A percentile compares a stretch with the other conserved stretches of the same genome.
Conservation (phyloP, 805 yeast genomes). For the Ogataea wickerhamii region DNA sequence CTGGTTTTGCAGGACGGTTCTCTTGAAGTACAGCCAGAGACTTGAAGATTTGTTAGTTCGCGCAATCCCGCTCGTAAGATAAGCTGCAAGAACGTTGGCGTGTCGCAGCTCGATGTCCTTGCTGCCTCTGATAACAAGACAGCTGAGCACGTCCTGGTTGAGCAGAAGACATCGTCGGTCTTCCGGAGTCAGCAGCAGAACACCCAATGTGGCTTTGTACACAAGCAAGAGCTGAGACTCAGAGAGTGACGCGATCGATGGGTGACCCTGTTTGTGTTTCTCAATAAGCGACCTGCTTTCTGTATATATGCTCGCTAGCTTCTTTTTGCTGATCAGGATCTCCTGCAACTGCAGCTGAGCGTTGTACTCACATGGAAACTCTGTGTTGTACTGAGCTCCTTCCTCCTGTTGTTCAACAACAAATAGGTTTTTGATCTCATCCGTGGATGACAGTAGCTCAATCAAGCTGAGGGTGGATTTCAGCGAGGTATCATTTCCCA, state of each 20-base stretch:
- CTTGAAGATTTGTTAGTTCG: constrained; percentile 34
- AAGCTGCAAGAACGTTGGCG: constrained; percentile 9
- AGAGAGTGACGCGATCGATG: background rate
- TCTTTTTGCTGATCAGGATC: constrained; percentile 13
- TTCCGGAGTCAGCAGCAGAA: constrained; percentile 28
- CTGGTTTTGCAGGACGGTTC: constrained; percentile 3
- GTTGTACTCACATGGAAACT: constrained; percentile 17
- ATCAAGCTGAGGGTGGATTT: too few relatives aligned
- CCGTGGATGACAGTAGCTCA: too few relatives aligned
- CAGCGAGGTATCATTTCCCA: too few relatives aligned
- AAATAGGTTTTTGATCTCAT: constrained; percentile 12
- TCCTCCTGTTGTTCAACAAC: too few relatives aligned
- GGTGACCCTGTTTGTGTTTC: background rate
- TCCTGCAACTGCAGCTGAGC: constrained; percentile 10
- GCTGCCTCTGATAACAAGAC: background rate
- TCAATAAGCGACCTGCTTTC: constrained; percentile 17
- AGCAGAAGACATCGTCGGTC: constrained; percentile 23
- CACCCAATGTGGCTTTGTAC: constrained; percentile 20
- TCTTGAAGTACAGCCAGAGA: constrained; percentile 30
- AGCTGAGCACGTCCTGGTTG: constrained; percentile 7
- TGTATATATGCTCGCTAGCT: constrained; percentile 15
- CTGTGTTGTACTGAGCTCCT: constrained; percentile 21
- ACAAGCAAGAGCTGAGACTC: constrained; percentile 1
- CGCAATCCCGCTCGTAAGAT: constrained; percentile 24
- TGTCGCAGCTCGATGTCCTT: background rate